Conservation (phyloP, 2,329 filamentous ascomycete genomes). For the Amesomyces nigricolor region DNA sequence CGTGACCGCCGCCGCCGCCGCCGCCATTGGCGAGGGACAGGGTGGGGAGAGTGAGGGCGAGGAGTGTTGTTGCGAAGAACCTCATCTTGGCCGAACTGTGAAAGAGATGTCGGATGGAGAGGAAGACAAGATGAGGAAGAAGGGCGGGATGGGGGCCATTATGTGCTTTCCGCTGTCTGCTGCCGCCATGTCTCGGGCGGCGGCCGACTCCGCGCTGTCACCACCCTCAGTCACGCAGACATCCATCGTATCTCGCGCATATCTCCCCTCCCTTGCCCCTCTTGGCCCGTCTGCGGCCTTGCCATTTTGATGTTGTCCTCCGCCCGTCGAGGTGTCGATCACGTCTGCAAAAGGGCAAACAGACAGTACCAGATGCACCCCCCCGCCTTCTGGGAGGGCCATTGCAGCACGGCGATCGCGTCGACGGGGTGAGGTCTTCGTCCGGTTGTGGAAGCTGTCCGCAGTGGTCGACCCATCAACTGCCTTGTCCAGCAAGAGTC, state of each 20-base stretch:
- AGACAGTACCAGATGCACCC: not conserved
- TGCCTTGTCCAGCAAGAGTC: conserved; percentile 11
- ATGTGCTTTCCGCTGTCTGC: not conserved
- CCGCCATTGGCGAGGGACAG: conserved; percentile 6
- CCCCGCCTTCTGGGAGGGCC: conserved; percentile 13
- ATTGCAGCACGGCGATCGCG: conserved; percentile 12
- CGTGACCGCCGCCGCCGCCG: not conserved
- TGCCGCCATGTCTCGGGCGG: too few relatives aligned
- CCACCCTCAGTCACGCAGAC: not conserved
- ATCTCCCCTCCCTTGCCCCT: not conserved
- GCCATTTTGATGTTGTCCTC: not conserved
- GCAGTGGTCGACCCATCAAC: conserved; percentile 5
- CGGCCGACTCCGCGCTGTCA: too few relatives aligned
- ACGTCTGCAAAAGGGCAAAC: not conserved
- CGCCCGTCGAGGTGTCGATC: conserved; percentile 5
- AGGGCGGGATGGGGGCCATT: not conserved
- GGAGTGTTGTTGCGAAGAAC: conserved; percentile 11
- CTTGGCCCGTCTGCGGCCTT: too few relatives aligned
- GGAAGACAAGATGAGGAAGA: not conserved
- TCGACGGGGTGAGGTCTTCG: not conserved
- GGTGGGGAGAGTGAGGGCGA: conserved; percentile 16
- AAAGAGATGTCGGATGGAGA: not conserved
- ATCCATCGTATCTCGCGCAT: not conserved
- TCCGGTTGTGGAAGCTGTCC: conserved; percentile 19
- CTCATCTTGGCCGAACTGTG: conserved; percentile 12